These are phyloP conservation scores for Aspergillus alliaceus DNA, from an alignment of 2,329 filamentous ascomycete genomes.

Conservation along the genomic window DNA sequence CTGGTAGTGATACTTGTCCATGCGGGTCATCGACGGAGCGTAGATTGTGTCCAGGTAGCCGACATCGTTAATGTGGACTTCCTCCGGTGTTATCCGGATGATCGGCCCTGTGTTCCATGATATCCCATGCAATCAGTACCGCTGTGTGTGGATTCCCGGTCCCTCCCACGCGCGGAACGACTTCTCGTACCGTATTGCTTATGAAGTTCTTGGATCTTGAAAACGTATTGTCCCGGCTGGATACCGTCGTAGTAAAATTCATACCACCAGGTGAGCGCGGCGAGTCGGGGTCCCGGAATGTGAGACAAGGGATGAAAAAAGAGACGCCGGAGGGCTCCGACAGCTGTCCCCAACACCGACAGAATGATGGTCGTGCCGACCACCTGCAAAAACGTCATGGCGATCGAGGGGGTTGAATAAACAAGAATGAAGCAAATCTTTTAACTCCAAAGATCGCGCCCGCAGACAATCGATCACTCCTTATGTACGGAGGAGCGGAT, in stretches of 20 bases:
- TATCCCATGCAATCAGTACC: background rate
- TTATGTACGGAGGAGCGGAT: too few species aligned
- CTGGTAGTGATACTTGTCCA: slow-evolving; percentile 28
- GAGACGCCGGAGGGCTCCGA: too few species aligned
- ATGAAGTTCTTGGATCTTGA: background rate
- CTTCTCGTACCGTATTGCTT: background rate
- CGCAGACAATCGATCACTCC: too few species aligned
- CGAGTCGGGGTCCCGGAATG: background rate
- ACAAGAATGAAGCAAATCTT: too few species aligned
- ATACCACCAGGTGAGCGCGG: background rate
- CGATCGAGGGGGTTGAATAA: too few species aligned
- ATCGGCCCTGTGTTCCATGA: slow-evolving; percentile 39
- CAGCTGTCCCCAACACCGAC: too few species aligned
- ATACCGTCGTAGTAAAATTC: background rate
- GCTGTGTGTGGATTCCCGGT: background rate
- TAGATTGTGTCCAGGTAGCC: slow-evolving; percentile 29
- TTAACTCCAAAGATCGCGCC: too few species aligned
- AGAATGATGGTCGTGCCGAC: too few species aligned
- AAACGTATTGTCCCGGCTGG: background rate
- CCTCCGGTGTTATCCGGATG: slow-evolving; percentile 38
- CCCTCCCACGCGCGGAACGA: too few species aligned
- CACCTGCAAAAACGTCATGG: too few species aligned
- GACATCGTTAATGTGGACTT: slow-evolving; percentile 39
- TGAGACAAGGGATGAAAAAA: background rate
- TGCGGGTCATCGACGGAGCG: slow-evolving; percentile 20